Evolutionary conservation across 805 yeast genomes (phyloP).

Genomic region (Kazachstania bromeliacearum): DNA sequence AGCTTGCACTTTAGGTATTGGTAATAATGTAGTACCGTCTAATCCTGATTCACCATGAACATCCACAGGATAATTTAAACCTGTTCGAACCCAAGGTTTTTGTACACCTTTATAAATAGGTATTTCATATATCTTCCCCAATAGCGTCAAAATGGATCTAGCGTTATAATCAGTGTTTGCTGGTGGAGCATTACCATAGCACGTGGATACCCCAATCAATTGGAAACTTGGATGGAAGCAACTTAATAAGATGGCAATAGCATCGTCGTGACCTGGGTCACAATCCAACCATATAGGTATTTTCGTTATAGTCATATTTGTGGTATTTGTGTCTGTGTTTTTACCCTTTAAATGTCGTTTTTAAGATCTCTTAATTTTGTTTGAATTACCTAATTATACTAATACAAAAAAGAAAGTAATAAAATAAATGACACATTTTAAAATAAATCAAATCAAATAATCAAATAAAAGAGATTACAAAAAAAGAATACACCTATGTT

Average conservation of each 20-base stretch:
- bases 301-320: slow-evolving; percentile 16
- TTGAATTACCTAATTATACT: background rate
- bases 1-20: slow-evolving; percentile 32
- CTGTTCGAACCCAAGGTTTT: slow-evolving; percentile 42
- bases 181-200: slow-evolving; percentile 62
- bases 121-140: slow-evolving; percentile 36
- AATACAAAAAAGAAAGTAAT: background rate
- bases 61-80: slow-evolving; percentile 42
- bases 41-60: slow-evolving; percentile 71
- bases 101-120: slow-evolving; percentile 62
- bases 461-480: background rate
- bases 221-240: slow-evolving; percentile 49
- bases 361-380: background rate
- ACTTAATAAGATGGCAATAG: slow-evolving; percentile 61
- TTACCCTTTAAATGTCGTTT: background rate
- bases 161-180: slow-evolving; percentile 62
- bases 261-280: slow-evolving; percentile 89
- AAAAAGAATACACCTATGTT: background rate
- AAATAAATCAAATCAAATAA: background rate
- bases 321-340: background rate
- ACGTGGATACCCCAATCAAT: slow-evolving; percentile 63
- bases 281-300: slow-evolving; percentile 84
- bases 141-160: slow-evolving; percentile 53
- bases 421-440: background rate
- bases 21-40: slow-evolving; percentile 62